These are phyloP conservation scores for Trifolium subterraneum DNA, from an alignment of 306 rosid genomes.

Conservation along the genomic window DNA sequence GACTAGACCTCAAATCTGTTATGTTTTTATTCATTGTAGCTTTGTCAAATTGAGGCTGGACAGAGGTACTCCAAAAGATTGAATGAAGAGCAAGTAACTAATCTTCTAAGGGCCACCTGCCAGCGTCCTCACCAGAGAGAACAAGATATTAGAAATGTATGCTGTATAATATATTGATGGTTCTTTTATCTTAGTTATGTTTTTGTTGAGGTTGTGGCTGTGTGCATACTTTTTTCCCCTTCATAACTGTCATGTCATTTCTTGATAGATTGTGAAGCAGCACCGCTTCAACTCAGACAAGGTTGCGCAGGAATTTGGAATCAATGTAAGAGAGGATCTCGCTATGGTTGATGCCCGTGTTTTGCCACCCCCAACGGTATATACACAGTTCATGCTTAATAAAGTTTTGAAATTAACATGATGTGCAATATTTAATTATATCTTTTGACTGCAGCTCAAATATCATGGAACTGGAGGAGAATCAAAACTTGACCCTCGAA, in stretches of 20 bases:
- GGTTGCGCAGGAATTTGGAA: slow-evolving; percentile 51
- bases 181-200: neutral
- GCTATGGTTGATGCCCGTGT: slow-evolving; percentile 64
- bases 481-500: slow-evolving; percentile 52
- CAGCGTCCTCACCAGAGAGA: slow-evolving; percentile 60
- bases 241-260: neutral
- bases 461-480: slow-evolving; percentile 61
- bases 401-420: neutral
- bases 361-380: slow-evolving; percentile 70
- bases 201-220: neutral
- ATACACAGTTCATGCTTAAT: neutral
- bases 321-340: slow-evolving; percentile 43
- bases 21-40: slow-evolving; percentile 40
- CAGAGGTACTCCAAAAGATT: slow-evolving; percentile 71
- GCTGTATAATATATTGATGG: neutral
- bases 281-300: slow-evolving; percentile 41
- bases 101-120: slow-evolving; percentile 67
- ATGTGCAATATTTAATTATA: neutral
- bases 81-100: slow-evolving; percentile 63
- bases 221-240: neutral
- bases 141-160: slow-evolving; percentile 42
- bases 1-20: neutral
- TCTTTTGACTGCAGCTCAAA: slow-evolving; percentile 54
- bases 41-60: slow-evolving; percentile 60
- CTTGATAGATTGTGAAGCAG: slow-evolving; percentile 42